phyloP scores from a whole-genome alignment of 2,329 filamentous ascomycete species.

The Hypoxylon sp. region DNA sequence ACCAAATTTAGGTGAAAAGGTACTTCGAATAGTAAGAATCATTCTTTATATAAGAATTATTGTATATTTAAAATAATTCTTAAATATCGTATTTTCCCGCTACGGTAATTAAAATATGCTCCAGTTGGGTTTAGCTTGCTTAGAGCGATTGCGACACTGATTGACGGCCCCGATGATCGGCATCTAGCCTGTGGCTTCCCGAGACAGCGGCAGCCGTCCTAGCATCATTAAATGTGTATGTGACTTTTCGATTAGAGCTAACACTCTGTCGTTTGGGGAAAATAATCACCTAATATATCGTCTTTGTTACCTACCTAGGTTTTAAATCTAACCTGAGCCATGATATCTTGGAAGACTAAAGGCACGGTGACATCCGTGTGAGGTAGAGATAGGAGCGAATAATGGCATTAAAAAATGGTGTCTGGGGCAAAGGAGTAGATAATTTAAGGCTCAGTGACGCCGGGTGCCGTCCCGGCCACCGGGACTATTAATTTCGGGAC shows the following conservation, averaged over 20 bases:
- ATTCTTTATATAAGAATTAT: too few relatives aligned
- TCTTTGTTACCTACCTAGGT: too few relatives aligned
- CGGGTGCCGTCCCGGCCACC: conserved; percentile 3
- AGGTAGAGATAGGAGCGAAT: background rate
- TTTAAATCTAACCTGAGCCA: background rate
- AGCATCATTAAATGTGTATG: background rate
- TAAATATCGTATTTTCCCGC: too few relatives aligned
- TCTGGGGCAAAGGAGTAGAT: background rate
- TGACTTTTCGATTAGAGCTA: background rate
- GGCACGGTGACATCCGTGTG: background rate
- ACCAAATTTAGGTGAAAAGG: too few relatives aligned
- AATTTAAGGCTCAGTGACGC: background rate
- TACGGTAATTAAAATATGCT: conserved; percentile 6
- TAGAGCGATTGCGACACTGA: conserved; percentile 4
- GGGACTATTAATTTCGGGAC: conserved; percentile 2
- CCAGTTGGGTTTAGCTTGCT: conserved; percentile 13
- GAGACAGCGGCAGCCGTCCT: background rate
- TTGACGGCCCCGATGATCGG: conserved; percentile 22
- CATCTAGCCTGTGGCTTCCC: background rate
- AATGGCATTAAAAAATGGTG: background rate
- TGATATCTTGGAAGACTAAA: background rate
- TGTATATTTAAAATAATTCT: too few relatives aligned
- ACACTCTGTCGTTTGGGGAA: background rate
- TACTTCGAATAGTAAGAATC: too few relatives aligned
- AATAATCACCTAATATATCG: too few relatives aligned